These are phyloP conservation scores for Euryodendron excelsum DNA, from an alignment of 148 eudicot genomes.

Conservation along the genomic window DNA sequence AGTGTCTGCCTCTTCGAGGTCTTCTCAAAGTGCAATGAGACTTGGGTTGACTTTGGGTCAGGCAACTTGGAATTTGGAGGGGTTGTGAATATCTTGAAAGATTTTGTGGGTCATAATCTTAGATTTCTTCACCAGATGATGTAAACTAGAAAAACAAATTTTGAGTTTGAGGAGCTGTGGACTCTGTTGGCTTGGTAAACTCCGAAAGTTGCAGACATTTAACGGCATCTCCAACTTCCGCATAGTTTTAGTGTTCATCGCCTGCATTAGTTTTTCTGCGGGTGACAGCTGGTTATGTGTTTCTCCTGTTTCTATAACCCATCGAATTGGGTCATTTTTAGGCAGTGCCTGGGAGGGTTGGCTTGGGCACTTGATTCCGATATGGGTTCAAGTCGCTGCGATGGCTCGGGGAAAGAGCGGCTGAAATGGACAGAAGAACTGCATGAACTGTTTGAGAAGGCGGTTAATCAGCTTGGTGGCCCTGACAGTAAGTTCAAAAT, in stretches of 20 bases:
- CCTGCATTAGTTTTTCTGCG: conserved; percentile 14
- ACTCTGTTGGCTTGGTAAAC: conserved; percentile 23
- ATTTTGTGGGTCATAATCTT: conserved; percentile 13
- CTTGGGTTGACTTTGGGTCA: background rate
- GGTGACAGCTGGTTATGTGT: conserved; percentile 2
- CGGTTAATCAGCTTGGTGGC: conserved; percentile 50
- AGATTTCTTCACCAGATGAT: conserved; percentile 33
- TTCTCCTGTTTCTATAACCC: conserved; percentile 6
- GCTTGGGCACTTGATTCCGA: conserved; percentile 12
- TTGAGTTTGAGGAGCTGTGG: conserved; percentile 25
- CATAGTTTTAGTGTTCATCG: conserved; percentile 26
- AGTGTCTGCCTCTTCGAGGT: background rate
- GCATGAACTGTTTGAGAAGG: conserved; percentile 46
- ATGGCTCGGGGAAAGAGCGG: conserved; percentile 37
- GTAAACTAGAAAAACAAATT: conserved; percentile 15
- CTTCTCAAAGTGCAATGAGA: background rate
- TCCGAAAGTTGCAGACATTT: conserved; percentile 25
- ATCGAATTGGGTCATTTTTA: background rate
- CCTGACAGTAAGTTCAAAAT: conserved; percentile 39
- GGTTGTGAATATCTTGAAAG: background rate
- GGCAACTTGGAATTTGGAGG: background rate
- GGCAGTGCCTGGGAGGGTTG: conserved; percentile 17
- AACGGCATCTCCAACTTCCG: conserved; percentile 21
- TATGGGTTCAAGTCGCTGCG: conserved; percentile 32
- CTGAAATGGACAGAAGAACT: conserved; percentile 45